A percentile compares a stretch with the other conserved stretches of the same genome.
phyloP scores from a whole-genome alignment of 1,284 basidiomycete genomes.

The Sutorius eximius region DNA sequence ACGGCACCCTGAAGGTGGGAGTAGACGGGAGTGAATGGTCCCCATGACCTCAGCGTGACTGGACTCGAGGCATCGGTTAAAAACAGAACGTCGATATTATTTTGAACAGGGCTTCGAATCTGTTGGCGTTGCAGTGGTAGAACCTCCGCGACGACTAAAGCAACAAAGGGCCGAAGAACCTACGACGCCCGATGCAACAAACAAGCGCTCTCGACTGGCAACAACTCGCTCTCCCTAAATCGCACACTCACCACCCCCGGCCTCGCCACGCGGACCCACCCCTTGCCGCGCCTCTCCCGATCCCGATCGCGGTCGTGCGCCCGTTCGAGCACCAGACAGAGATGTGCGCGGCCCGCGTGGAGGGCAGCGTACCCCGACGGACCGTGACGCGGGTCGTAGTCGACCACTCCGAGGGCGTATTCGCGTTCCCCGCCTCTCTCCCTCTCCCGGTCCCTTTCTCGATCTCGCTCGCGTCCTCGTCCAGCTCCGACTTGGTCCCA shows the following conservation, averaged over 20 bases:
- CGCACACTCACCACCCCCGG: constrained; percentile 24
- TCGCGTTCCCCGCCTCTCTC: constrained; percentile 5
- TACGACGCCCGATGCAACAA: constrained; percentile 23
- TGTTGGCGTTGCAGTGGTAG: no score
- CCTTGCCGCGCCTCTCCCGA: constrained; percentile 21
- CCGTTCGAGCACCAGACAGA: constrained; percentile 24
- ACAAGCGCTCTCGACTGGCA: constrained; percentile 24
- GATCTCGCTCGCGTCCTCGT: constrained; percentile 6
- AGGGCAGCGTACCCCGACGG: constrained; percentile 26
- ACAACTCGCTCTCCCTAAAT: constrained; percentile 28
- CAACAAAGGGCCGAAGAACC: no score
- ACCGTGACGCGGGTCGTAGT: constrained; percentile 26
- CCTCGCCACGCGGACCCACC: constrained; percentile 23
- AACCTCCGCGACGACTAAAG: no score
- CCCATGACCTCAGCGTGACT: no score
- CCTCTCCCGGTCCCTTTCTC: background rate
- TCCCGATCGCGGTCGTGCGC: constrained; percentile 1
- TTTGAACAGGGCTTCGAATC: no score
- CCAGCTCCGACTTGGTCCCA: background rate
- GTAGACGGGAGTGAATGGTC: no score
- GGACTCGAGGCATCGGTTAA: no score
- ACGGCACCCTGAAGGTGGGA: no score
- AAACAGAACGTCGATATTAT: no score
- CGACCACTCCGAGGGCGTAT: constrained; percentile 26
- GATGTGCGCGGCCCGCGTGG: constrained; percentile 19